These are phyloP conservation scores for Cladosporium sp. DNA, from an alignment of 2,329 filamentous ascomycete genomes.

Conservation along the genomic window DNA sequence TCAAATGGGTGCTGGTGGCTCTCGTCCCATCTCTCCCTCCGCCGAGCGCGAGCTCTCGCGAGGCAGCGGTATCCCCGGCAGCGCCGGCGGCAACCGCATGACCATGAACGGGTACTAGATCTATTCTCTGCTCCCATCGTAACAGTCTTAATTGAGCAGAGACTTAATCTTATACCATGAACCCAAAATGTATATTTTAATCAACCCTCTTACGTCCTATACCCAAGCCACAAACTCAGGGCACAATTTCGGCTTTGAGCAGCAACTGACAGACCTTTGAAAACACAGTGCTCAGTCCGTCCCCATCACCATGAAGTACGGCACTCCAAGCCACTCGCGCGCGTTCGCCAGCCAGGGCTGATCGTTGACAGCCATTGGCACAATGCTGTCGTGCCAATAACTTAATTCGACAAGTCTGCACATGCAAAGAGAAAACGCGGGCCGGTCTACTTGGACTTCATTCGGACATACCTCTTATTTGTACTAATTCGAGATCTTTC, in stretches of 20 bases:
- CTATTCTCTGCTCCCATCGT: conserved; percentile 20
- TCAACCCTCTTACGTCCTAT: conserved; percentile 9
- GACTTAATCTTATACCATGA: conserved; percentile 22
- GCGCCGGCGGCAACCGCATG: conserved; percentile 82
- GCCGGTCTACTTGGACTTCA: neutral
- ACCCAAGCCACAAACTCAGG: neutral
- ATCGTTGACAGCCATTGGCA: neutral
- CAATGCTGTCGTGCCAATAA: neutral
- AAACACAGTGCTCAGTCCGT: neutral
- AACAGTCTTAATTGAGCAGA: conserved; percentile 24
- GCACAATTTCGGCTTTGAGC: neutral
- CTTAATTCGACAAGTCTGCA: neutral
- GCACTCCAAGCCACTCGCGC: conserved; percentile 28
- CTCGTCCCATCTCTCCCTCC: conserved; percentile 80
- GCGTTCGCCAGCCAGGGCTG: conserved; percentile 30
- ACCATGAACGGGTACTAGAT: conserved; percentile 97
- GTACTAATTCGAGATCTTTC: neutral
- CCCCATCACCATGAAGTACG: conserved; percentile 15
- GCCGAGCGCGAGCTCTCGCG: conserved; percentile 79
- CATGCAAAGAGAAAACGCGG: neutral
- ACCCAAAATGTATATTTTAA: conserved; percentile 20
- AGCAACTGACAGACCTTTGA: neutral
- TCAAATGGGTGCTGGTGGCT: conserved; percentile 73
- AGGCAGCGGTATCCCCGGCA: conserved; percentile 41
- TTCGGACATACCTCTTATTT: neutral